These are phyloP conservation scores for Schizonepeta tenuifolia DNA, from an alignment of 257 asterid species.

Conservation along the genomic window DNA sequence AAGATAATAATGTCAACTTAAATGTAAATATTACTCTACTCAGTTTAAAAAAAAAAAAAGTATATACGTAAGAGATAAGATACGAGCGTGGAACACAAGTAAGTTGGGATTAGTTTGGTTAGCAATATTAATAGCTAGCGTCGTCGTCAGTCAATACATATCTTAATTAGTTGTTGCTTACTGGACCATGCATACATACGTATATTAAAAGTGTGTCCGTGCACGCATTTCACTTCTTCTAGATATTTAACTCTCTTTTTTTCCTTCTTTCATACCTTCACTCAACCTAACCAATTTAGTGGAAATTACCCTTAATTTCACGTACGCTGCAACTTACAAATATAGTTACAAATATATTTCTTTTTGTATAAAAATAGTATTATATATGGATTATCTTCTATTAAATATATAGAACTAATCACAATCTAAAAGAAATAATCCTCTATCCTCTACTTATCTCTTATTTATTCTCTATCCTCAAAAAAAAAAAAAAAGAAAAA, in stretches of 20 bases:
- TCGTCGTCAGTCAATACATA: not conserved
- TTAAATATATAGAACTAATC: too few species aligned
- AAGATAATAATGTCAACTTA: not conserved
- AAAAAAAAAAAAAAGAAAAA: too few species aligned
- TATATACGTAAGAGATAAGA: slow-evolving; percentile 23
- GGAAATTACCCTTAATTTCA: not conserved
- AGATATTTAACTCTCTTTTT: not conserved
- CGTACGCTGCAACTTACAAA: too few species aligned
- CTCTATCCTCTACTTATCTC: too few species aligned
- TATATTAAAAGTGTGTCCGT: not conserved
- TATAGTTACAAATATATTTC: too few species aligned
- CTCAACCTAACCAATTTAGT: slow-evolving; percentile 8
- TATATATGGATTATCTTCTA: too few species aligned
- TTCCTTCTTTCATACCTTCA: not conserved
- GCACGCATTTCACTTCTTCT: not conserved
- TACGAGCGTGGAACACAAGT: slow-evolving; percentile 23
- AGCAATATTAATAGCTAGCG: not conserved
- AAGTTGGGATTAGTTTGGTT: not conserved
- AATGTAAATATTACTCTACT: not conserved
- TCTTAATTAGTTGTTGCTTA: not conserved
- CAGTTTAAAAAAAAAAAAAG: too few species aligned
- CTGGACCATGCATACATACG: not conserved
- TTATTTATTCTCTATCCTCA: too few species aligned
- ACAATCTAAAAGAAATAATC: too few species aligned
- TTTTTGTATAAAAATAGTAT: too few species aligned